Base-by-base conservation (phyloP, 768 basidiomycete species). In the Lactarius hatsudake region DNA sequence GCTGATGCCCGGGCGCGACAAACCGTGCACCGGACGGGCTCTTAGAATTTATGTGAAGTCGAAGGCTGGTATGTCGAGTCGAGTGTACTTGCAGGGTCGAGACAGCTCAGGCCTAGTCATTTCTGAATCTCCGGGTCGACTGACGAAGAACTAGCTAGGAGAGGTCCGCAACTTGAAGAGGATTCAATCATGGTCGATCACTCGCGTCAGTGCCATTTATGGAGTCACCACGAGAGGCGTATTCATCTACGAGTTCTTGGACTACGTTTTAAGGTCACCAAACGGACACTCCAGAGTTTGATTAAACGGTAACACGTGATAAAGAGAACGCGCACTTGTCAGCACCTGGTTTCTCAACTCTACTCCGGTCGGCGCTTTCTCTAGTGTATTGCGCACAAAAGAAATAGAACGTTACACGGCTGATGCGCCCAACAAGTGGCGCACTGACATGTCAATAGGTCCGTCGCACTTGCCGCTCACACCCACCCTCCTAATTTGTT, bases 361-460 rank as follows among this genome's bases (percentile, higher is more conserved):
- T 54, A 55, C 45, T 56, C 45, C 12, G 15, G 57, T 26, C 42
- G 51, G 48, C 32, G 32, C 36, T 66, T 67, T 51, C 61, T 58
- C 48, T 62, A 59, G 30, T 26, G 20, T 40, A 59, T n/a, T 63
- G 57, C 57, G 26, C 48, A 67, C 8, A 42, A 34, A 63, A 23
- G 23, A 59, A 40, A 59, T 34, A 63, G 12, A 59, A 59, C 59
- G 30, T 38, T 43, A 62, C 38, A 40, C 48, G 13, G 15, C 30
- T 17, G 18, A 67, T 34, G 38, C 38, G 28, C 48, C 23, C 45
- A 68, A 38, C 59, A n/a, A 28, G 65, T 57, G 36, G 23, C 32
- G 53, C 53, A 68, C 53, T 59, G 34, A 59, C 62, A 56, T 8
- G 32, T 53, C 26, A 36, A 51, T 18, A 26, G 20, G 54, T 23